Conservation (phyloP, 768 basidiomycete species). For the Calocera cornea region DNA sequence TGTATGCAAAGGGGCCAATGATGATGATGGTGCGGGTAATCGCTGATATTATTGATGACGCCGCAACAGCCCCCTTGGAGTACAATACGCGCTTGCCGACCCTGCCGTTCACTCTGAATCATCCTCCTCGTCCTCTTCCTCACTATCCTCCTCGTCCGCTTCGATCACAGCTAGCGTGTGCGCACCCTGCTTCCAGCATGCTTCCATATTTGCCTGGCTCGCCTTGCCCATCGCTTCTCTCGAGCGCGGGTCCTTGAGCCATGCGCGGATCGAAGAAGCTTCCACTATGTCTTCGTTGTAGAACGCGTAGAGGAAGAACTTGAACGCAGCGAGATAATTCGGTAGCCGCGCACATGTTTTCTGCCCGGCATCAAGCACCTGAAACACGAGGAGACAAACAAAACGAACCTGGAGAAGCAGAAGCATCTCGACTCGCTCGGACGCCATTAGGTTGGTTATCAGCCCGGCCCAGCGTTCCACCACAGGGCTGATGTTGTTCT, state of each 20-base stretch:
- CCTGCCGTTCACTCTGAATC: not conserved
- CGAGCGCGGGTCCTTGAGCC: conserved; percentile 52
- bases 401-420: conserved; percentile 56
- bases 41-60: not conserved
- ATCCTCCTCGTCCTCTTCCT: conserved; percentile 6
- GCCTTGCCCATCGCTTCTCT: conserved; percentile 24
- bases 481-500: conserved; percentile 48
- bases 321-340: conserved; percentile 57
- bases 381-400: conserved; percentile 8
- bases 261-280: conserved; percentile 77
- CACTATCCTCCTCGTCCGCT: conserved; percentile 34
- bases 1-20: too few species aligned
- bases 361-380: conserved; percentile 12
- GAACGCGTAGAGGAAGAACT: conserved; percentile 67
- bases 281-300: conserved; percentile 90
- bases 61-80: not conserved
- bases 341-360: conserved; percentile 27
- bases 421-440: conserved; percentile 69
- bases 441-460: conserved; percentile 66
- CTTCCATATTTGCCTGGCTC: conserved; percentile 39
- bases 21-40: not conserved
- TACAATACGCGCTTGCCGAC: not conserved
- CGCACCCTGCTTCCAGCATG: conserved; percentile 55
- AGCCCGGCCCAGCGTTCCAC: conserved; percentile 71
- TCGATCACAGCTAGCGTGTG: conserved; percentile 73